Evolutionary conservation across 768 basidiomycete genomes (phyloP).

Genomic region (Termitomyces sp.): DNA sequence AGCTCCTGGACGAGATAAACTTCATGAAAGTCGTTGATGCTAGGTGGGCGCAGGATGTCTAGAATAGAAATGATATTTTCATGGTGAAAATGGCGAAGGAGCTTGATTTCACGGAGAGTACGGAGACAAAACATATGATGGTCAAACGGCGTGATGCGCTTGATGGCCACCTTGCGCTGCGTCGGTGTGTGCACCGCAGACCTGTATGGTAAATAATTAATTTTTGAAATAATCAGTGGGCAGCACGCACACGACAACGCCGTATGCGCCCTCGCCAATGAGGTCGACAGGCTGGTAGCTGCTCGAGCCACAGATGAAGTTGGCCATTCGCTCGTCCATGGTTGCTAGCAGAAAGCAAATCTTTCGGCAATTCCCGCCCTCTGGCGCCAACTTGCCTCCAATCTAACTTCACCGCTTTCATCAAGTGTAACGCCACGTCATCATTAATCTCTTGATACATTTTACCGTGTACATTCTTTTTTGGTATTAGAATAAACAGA

Average conservation of each 20-base stretch:
- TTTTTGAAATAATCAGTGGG: background rate
- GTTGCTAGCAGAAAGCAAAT: background rate
- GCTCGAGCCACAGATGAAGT: constrained; percentile 41
- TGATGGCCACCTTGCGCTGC: constrained; percentile 88
- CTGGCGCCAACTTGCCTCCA: too few relatives aligned
- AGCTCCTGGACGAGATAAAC: constrained; percentile 66
- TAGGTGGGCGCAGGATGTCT: constrained; percentile 83
- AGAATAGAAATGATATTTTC: constrained; percentile 94
- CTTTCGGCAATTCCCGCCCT: constrained; percentile 8
- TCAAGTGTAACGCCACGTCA: background rate
- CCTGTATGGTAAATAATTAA: constrained; percentile 18
- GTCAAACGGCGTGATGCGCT: constrained; percentile 93
- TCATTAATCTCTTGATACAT: background rate
- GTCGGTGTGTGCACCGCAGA: constrained; percentile 77
- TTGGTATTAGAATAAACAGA: background rate
- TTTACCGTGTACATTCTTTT: constrained; percentile 1
- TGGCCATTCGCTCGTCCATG: constrained; percentile 25
- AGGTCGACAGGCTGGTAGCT: constrained; percentile 74
- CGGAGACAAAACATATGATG: constrained; percentile 89
- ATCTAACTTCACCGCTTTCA: too few relatives aligned
- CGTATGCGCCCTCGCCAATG: constrained; percentile 94
- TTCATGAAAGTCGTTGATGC: constrained; percentile 76
- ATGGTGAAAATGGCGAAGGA: constrained; percentile 81
- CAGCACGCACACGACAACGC: constrained; percentile 62
- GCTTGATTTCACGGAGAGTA: constrained; percentile 87